Percentiles rank a stretch among this genome's conserved stretches.
phyloP scores from a whole-genome alignment of 495 filamentous ascomycete species.

The Hypomontagnella submonticulosa region DNA sequence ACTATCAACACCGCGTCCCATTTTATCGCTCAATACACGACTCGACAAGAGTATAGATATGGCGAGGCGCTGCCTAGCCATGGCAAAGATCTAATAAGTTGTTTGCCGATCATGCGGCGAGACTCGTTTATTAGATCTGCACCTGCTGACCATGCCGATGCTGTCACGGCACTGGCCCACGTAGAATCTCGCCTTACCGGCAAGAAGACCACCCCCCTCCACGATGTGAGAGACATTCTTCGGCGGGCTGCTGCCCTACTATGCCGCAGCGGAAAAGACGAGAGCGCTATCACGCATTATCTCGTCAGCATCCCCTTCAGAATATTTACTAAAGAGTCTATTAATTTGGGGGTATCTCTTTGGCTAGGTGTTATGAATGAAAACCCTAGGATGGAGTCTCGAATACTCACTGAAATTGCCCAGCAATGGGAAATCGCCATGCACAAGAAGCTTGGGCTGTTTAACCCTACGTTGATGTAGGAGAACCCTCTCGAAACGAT shows the following conservation, averaged over 20 bases:
- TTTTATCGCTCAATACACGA: conserved; percentile 97
- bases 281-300: conserved; percentile 80
- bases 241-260: conserved; percentile 85
- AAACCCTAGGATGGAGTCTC: conserved; percentile 86
- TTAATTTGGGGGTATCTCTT: conserved; percentile 92
- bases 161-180: conserved; percentile 68
- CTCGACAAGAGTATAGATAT: conserved; percentile 90
- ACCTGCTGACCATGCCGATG: conserved; percentile 64
- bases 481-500: conserved; percentile 35
- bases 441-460: conserved; percentile 78
- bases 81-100: conserved; percentile 68
- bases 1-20: conserved; percentile 91
- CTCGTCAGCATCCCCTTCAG: conserved; percentile 91
- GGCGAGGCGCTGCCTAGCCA: conserved; percentile 74
- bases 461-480: conserved; percentile 75
- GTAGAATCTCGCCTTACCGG: conserved; percentile 74
- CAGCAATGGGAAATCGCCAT: conserved; percentile 88
- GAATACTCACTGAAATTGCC: conserved; percentile 82
- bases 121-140: conserved; percentile 54
- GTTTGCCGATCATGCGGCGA: conserved; percentile 62
- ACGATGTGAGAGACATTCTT: conserved; percentile 80
- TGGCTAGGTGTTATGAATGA: conserved; percentile 98
- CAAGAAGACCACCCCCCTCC: conserved; percentile 73
- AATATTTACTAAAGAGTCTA: conserved; percentile 92
- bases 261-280: conserved; percentile 76